Base-by-base conservation (phyloP, 2,329 filamentous ascomycete species). In the Cladosporium sp. region DNA sequence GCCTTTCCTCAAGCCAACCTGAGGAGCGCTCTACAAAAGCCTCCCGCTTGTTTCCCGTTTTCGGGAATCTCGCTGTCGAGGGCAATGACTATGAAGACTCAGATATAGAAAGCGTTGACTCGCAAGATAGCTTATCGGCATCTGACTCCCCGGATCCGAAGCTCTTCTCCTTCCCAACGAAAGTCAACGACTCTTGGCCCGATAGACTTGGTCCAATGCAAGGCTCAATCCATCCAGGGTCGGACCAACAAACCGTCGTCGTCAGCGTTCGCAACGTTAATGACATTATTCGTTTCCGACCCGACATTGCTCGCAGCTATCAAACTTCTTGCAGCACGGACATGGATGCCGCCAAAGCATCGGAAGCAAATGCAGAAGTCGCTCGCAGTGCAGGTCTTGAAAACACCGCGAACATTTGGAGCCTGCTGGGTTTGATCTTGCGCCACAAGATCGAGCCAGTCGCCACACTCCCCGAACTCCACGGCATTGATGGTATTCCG, bases 401-500 rank as follows among this genome's bases (percentile, higher is more conserved):
- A 12, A 88, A 96, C 56, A 70, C 95, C 24, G 85, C 86, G 20
- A 82, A 89, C 58, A 80, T 95, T 6, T 99, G 93, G 93, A 82
- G 80, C 43, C 85, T 96, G 57, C 76, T 89, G 49, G 85, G 82
- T 15, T 74, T 96, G 52, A 75, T 97, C 5, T 73, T 97, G 40
- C 83, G 84, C 57, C 86, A 88, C 58, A 83, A 89, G 39, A 84
- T 91, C 22, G 22, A 27, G 22, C 22, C 22, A 27, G 4, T 27
- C 4, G 9, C 22, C 22, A 87, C 86, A 1, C 72, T 17, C 7
- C 32, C 12, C 13, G 15, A n/a, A 36, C 7, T 15, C 13, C 11
- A 15, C 32, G 4, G 3, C 32, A 32, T 32, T 32, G 30, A 2
- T 15, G 15, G 12, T 15, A 5, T 7, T 36, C 12, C n/a, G 12